A percentile compares a stretch with the other conserved stretches of the same genome.
Evolutionary conservation across 1,284 basidiomycete species (phyloP).

Genomic region (Sanghuangporus sanghuang): DNA sequence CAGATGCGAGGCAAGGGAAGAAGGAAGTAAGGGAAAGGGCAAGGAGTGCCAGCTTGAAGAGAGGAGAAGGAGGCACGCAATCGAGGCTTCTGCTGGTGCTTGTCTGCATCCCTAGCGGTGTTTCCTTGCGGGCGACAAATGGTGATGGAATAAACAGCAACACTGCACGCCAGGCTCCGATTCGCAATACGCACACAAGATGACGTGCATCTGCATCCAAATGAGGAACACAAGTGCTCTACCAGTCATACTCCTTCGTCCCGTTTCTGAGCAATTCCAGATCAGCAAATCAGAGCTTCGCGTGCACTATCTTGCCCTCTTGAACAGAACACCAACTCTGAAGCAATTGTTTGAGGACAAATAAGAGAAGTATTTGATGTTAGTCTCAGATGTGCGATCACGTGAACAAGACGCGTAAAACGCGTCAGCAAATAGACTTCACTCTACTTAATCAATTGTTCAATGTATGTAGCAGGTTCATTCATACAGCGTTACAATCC

Average conservation of each 20-base stretch:
- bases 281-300: background rate
- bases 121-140: background rate
- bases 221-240: conserved; percentile 7
- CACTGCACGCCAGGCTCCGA: background rate
- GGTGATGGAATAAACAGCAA: background rate
- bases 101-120: conserved; percentile 1
- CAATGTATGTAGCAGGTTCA: background rate
- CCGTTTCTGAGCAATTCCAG: background rate
- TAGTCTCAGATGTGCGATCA: background rate
- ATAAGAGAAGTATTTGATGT: too few relatives aligned
- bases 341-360: background rate
- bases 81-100: conserved; percentile 11
- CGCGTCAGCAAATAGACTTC: too few relatives aligned
- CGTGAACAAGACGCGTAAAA: background rate
- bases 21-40: background rate
- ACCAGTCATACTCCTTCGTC: background rate
- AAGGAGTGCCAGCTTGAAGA: background rate
- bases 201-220: conserved; percentile 10
- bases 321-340: background rate
- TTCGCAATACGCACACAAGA: conserved; percentile 18
- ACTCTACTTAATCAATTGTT: too few relatives aligned
- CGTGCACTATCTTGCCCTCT: background rate
- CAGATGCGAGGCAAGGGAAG: background rate
- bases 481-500: background rate
- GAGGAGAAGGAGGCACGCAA: conserved; percentile 5